Evolutionary conservation across 1,284 basidiomycete species (phyloP).

Genomic region (Austroboletus niveus): DNA sequence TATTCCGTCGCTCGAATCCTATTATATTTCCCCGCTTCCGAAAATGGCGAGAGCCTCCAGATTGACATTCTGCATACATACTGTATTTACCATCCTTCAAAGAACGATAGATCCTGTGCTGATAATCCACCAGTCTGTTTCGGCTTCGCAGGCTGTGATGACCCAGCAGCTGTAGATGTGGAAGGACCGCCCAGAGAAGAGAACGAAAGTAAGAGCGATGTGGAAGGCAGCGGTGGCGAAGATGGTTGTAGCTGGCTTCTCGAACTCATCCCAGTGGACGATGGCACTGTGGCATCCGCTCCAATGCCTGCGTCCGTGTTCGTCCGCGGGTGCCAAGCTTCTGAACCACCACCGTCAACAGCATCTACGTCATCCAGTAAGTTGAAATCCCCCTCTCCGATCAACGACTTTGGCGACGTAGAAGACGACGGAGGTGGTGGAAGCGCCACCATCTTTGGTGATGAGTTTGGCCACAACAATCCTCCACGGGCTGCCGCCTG

Average conservation of each 20-base stretch:
- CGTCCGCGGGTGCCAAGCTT: background rate
- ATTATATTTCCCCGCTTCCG: too few species aligned
- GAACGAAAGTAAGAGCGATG: slow-evolving; percentile 10
- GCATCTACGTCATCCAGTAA: slow-evolving; percentile 12
- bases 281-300: background rate
- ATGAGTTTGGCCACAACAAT: slow-evolving; percentile 60
- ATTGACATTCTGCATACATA: background rate
- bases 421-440: slow-evolving; percentile 50
- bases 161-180: background rate
- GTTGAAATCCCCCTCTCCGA: slow-evolving; percentile 12
- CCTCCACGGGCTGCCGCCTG: slow-evolving; percentile 51
- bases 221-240: slow-evolving; percentile 1
- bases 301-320: background rate
- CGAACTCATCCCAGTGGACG: background rate
- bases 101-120: slow-evolving; percentile 74
- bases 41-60: too few species aligned
- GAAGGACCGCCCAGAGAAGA: slow-evolving; percentile 4
- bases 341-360: background rate
- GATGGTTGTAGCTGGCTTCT: slow-evolving; percentile 8
- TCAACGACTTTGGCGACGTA: slow-evolving; percentile 30
- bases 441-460: slow-evolving; percentile 6
- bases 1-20: background rate
- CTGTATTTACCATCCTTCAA: slow-evolving; percentile 54
- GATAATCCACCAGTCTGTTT: slow-evolving; percentile 51
- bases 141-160: slow-evolving; percentile 19